Percentiles rank a stretch among this genome's conserved stretches.
These are phyloP conservation scores for Filobasidium wieringae DNA, from an alignment of 768 basidiomycete species.

Conservation along the genomic window DNA sequence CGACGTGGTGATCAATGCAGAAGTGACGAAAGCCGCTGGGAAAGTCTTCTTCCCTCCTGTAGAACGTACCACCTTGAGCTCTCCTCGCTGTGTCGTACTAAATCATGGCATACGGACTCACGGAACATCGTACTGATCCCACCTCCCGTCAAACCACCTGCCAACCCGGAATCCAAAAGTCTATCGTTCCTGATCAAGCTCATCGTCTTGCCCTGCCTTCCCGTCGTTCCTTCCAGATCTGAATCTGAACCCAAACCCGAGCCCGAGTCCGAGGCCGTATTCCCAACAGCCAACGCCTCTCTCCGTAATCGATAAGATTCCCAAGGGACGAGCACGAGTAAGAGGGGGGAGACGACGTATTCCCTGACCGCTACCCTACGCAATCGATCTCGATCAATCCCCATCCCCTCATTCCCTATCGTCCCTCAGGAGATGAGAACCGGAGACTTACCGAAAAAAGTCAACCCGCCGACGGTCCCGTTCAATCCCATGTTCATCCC, in stretches of 20 bases:
- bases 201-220: no score
- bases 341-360: conserved; percentile 56
- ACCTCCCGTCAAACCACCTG: conserved; percentile 6
- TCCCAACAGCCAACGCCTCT: neutral
- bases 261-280: neutral
- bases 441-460: conserved; percentile 60
- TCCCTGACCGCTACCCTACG: conserved; percentile 54
- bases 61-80: neutral
- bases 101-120: conserved; percentile 1
- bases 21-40: conserved; percentile 52
- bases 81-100: neutral
- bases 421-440: neutral
- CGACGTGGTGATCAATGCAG: conserved; percentile 49
- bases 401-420: neutral
- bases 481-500: conserved; percentile 58
- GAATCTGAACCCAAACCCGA: no score
- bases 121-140: neutral
- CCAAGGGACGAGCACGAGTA: conserved; percentile 45
- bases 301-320: conserved; percentile 41
- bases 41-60: conserved; percentile 56
- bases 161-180: conserved; percentile 7
- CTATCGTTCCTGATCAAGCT: conserved; percentile 10
- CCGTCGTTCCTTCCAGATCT: no score
- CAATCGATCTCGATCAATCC: neutral
- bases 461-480: conserved; percentile 56